Percentiles rank a stretch among this genome's conserved stretches.
Evolutionary conservation across 2,329 filamentous ascomycete species (phyloP).

Genomic region (Stylonectria norvegica): DNA sequence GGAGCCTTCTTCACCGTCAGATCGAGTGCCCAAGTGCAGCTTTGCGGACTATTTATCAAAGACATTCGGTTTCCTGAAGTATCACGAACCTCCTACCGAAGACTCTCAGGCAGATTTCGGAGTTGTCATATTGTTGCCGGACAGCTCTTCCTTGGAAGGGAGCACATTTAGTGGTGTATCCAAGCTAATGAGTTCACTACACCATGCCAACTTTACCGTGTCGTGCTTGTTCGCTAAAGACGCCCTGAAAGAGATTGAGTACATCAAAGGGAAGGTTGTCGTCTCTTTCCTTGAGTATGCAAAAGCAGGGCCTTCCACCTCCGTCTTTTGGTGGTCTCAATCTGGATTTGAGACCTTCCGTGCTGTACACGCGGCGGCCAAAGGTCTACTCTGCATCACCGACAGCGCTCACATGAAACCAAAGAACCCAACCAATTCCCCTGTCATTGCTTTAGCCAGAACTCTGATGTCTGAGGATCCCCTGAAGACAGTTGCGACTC

Average conservation of each 20-base stretch:
- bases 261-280: constrained; percentile 29
- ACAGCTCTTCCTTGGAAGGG: too few relatives aligned
- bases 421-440: constrained; percentile 34
- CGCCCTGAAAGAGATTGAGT: constrained; percentile 10
- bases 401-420: constrained; percentile 38
- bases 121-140: constrained; percentile 20
- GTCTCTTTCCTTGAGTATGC: constrained; percentile 48
- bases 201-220: too few relatives aligned
- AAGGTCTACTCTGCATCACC: constrained; percentile 48
- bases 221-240: too few relatives aligned
- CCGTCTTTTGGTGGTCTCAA: constrained; percentile 39
- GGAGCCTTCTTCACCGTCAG: too few relatives aligned
- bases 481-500: constrained; percentile 39
- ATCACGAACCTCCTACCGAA: neutral
- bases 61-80: constrained; percentile 9
- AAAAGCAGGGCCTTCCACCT: constrained; percentile 18
- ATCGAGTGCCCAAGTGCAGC: too few relatives aligned
- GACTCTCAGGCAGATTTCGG: constrained; percentile 1
- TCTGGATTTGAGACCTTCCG: constrained; percentile 41
- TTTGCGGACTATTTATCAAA: too few relatives aligned
- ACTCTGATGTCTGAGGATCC: constrained; percentile 49
- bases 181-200: too few relatives aligned
- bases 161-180: too few relatives aligned
- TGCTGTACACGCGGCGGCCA: constrained; percentile 34
- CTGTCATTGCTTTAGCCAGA: constrained; percentile 45